Percentiles rank a stretch among this genome's conserved stretches.
Evolutionary conservation across 2,329 filamentous ascomycete species (phyloP).

Genomic region (Diplodia intermedia): DNA sequence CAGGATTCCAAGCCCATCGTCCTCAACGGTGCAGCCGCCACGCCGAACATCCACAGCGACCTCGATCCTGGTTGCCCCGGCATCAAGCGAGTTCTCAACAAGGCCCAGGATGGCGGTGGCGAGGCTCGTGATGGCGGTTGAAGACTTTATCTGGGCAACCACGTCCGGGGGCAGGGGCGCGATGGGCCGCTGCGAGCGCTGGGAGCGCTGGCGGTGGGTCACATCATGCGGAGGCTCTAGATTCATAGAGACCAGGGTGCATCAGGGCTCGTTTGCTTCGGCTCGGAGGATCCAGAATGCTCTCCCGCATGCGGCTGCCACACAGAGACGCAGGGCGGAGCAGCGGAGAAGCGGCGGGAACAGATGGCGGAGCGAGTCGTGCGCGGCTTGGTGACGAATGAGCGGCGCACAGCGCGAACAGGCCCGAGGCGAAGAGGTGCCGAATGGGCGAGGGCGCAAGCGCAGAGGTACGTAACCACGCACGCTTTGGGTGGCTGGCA

Average conservation of each 20-base stretch:
- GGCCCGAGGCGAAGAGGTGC: conserved; percentile 8
- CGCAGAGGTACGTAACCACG: conserved; percentile 5
- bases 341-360: conserved; percentile 13
- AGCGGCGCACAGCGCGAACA: conserved; percentile 10
- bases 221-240: conserved; percentile 24
- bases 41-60: conserved; percentile 76
- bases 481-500: neutral
- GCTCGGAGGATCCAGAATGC: conserved; percentile 13
- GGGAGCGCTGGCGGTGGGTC: conserved; percentile 19
- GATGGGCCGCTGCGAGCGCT: conserved; percentile 55
- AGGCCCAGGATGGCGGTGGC: conserved; percentile 75
- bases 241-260: conserved; percentile 26
- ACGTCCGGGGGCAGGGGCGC: conserved; percentile 73
- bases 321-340: conserved; percentile 9
- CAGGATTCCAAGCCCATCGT: conserved; percentile 81
- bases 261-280: conserved; percentile 7
- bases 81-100: conserved; percentile 85
- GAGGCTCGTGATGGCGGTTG: conserved; percentile 77
- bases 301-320: conserved; percentile 12
- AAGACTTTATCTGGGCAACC: conserved; percentile 82
- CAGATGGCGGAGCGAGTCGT: conserved; percentile 26
- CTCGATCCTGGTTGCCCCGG: conserved; percentile 70
- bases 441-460: conserved; percentile 13
- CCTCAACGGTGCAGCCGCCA: conserved; percentile 80
- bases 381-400: conserved; percentile 11